Percentiles rank a stretch among this genome's conserved stretches.
phyloP scores from a whole-genome alignment of 2,329 filamentous ascomycete species.

The Dendryphion nanum region DNA sequence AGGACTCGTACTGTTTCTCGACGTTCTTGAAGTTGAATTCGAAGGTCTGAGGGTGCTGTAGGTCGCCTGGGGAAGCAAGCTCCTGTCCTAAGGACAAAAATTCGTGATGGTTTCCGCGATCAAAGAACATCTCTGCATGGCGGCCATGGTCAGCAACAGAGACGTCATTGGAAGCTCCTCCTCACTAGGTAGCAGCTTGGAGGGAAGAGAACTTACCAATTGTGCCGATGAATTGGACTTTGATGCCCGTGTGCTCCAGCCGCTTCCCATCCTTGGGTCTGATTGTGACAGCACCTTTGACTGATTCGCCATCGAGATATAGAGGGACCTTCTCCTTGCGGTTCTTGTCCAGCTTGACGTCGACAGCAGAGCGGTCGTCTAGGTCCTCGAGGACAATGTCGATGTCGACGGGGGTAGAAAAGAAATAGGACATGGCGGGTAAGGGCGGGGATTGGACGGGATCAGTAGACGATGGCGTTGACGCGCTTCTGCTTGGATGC shows the following conservation, averaged over 20 bases:
- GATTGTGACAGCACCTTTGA: slow-evolving; percentile 93
- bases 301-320: slow-evolving; percentile 97
- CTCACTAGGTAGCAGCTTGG: background rate
- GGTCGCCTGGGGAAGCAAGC: slow-evolving; percentile 91
- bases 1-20: slow-evolving; percentile 99
- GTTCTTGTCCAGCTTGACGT: slow-evolving; percentile 98
- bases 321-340: slow-evolving; percentile 93
- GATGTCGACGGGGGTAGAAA: slow-evolving; percentile 97
- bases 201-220: slow-evolving; percentile 64
- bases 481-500: slow-evolving; percentile 10
- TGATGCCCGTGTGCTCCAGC: slow-evolving; percentile 97
- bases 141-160: no score
- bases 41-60: slow-evolving; percentile 97
- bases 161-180: no score
- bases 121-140: slow-evolving; percentile 99
- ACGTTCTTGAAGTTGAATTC: slow-evolving; percentile 99
- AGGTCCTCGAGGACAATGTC: slow-evolving; percentile 95
- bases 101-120: slow-evolving; percentile 98
- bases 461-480: background rate
- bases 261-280: slow-evolving; percentile 97
- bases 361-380: slow-evolving; percentile 91
- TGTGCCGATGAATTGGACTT: slow-evolving; percentile 98
- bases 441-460: background rate
- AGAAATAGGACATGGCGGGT: slow-evolving; percentile 77
- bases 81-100: slow-evolving; percentile 97